These are phyloP conservation scores for Dendrostoma leiphaemia DNA, from an alignment of 2,329 filamentous ascomycete genomes.

Conservation along the genomic window DNA sequence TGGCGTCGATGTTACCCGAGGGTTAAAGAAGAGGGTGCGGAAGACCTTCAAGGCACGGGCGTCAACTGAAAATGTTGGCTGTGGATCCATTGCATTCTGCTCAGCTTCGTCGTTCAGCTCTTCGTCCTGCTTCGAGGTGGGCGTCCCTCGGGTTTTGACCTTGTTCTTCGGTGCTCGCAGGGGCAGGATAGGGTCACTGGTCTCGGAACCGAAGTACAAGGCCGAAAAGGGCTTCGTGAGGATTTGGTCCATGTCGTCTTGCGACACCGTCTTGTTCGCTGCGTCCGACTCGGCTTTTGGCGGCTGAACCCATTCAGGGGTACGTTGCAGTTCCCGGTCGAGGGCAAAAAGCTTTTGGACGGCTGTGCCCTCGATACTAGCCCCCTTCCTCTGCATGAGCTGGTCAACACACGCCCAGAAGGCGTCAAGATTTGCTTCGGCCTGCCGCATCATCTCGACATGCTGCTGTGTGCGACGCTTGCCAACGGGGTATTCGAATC, in stretches of 20 bases:
- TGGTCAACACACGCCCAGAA: constrained; percentile 42
- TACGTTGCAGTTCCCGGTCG: constrained; percentile 41
- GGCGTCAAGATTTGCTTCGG: constrained; percentile 46
- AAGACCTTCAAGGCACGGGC: constrained; percentile 33
- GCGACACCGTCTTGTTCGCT: too few relatives aligned
- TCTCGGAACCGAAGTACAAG: constrained; percentile 20
- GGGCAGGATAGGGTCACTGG: background rate
- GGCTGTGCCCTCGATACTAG: constrained; percentile 27
- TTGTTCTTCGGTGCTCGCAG: constrained; percentile 14
- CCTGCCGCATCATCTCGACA: constrained; percentile 39
- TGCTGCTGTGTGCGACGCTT: constrained; percentile 46
- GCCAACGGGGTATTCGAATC: constrained; percentile 41
- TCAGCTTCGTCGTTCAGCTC: background rate
- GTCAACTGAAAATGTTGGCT: constrained; percentile 26
- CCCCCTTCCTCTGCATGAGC: constrained; percentile 18
- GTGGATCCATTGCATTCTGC: background rate
- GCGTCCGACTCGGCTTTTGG: too few relatives aligned
- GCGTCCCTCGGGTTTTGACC: constrained; percentile 22
- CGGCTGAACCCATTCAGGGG: constrained; percentile 44
- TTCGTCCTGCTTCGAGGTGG: background rate
- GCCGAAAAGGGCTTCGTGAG: constrained; percentile 24
- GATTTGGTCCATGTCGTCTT: background rate
- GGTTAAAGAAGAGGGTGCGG: constrained; percentile 39
- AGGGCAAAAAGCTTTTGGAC: constrained; percentile 30
- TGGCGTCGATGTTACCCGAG: constrained; percentile 30